Conservation (phyloP, 257 asterid species). For the Lantana camara region DNA sequence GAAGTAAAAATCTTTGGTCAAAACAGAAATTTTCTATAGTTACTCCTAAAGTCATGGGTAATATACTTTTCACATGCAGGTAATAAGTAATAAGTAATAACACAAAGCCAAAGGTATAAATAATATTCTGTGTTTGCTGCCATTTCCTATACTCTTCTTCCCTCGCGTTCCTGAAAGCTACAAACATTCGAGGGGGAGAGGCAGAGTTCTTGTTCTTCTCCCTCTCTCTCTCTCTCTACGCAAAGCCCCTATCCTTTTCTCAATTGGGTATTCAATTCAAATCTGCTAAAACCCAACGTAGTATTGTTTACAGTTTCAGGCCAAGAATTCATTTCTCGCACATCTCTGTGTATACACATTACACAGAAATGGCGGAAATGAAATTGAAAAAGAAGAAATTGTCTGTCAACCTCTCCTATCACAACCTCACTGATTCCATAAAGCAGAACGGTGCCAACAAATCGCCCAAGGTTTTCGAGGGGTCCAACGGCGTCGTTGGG, state of each 20-base stretch:
- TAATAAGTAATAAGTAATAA: too few species aligned
- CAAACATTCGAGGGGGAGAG: conserved; percentile 27
- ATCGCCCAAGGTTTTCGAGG: conserved; percentile 54
- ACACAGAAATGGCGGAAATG: conserved; percentile 44
- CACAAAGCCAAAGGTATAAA: too few species aligned
- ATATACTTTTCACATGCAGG: too few species aligned
- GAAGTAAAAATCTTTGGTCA: too few species aligned
- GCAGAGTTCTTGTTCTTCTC: conserved; percentile 19
- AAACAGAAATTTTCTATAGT: too few species aligned
- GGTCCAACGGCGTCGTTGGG: conserved; percentile 77
- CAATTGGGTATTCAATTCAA: background rate
- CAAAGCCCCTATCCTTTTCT: background rate
- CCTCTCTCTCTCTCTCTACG: conserved; percentile 21
- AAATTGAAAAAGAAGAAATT: conserved; percentile 48
- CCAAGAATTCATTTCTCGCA: background rate
- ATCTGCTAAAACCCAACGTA: background rate
- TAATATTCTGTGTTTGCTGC: background rate
- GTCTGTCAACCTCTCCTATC: conserved; percentile 60
- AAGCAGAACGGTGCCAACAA: conserved; percentile 34
- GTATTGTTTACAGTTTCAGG: background rate
- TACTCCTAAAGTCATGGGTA: too few species aligned
- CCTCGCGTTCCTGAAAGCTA: too few species aligned
- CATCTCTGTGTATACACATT: conserved; percentile 11
- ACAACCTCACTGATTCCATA: conserved; percentile 41
- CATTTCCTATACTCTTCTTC: conserved; percentile 18